These are phyloP conservation scores for Triticum urartu DNA, from an alignment of 176 grass and related monocot genomes.

Conservation along the genomic window DNA sequence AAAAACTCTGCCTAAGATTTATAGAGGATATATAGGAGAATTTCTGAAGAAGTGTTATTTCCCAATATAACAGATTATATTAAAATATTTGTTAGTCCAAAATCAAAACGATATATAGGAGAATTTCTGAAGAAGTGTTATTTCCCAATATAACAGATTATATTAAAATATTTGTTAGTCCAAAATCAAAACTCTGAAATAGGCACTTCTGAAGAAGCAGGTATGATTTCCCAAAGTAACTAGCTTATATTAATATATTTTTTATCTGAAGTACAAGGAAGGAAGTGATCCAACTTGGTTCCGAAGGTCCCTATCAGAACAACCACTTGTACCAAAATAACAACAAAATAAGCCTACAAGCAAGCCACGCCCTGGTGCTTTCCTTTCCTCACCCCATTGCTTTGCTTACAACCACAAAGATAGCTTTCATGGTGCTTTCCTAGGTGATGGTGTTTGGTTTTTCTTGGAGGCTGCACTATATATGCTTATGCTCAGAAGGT, in stretches of 20 bases:
- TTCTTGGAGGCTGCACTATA: slow-evolving; percentile 8
- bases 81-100: neutral
- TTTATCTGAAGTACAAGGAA: neutral
- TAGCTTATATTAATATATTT: neutral
- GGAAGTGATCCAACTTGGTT: neutral
- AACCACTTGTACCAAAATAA: neutral
- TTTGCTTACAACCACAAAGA: slow-evolving; percentile 11
- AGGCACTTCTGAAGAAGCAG: neutral
- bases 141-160: neutral
- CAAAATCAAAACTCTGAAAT: neutral
- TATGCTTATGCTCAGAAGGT: slow-evolving; percentile 7
- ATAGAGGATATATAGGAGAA: neutral
- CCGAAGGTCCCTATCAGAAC: neutral
- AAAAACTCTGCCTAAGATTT: neutral
- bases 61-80: neutral
- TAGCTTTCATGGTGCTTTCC: neutral
- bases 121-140: too few relatives aligned
- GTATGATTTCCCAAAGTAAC: neutral
- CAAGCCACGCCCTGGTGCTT: neutral
- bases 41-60: too few relatives aligned
- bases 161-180: neutral
- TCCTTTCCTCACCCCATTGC: neutral
- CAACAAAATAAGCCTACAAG: neutral
- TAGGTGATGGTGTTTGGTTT: neutral
- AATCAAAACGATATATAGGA: too few relatives aligned